Base-by-base conservation (phyloP, 495 filamentous ascomycete species). In the Hypoxylon rickii region DNA sequence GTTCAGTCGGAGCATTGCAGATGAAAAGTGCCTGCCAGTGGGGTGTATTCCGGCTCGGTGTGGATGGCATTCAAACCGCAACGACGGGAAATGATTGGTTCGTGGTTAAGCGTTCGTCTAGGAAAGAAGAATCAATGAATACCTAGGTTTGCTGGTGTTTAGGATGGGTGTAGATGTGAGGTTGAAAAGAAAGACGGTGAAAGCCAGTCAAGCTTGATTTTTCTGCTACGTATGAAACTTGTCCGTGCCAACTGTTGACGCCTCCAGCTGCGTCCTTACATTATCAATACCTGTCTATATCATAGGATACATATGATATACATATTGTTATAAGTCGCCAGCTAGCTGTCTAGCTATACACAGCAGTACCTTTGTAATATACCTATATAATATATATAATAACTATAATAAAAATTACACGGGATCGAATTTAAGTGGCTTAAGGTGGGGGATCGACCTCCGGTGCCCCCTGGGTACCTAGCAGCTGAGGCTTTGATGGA, bases 41-140 rank as follows among this genome's bases (percentile, higher is more conserved):
- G 59, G 59, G 59, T 63, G 59, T 63, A 58, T 63, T 63, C 59
- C 59, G 59, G 49, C 44, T 63, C 49, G 59, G 59, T 63, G 59
- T 56, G 57, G 33, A 57, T 57, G 59, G 33, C 36, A 58, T 37
- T 33, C 20, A 18, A 39, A 50, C 48, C 48, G 59, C 48, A 63
- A 44, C 39, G 49, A 43, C 48, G 10, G 39, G 44, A 37, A 48
- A 44, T 46, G 13, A 41, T 31, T 54, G 37, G 48, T 58, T 20
- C 36, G 39, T 40, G 36, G 44, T 26, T 43, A 18, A 41, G 10
- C 10, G 24, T 29, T 29, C 24, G 4, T 29, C 4, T n/a, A n/a
- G n/a, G n/a, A n/a, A n/a, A n/a, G n/a, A n/a, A n/a, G n/a, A n/a
- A n/a, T n/a, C n/a, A n/a, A n/a, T n/a, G n/a, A n/a, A n/a, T 29